Evolutionary conservation across 148 eudicot genomes (phyloP), one percentile per base, ranked within the genome.

Genomic region (Diospyros kaki): DNA sequence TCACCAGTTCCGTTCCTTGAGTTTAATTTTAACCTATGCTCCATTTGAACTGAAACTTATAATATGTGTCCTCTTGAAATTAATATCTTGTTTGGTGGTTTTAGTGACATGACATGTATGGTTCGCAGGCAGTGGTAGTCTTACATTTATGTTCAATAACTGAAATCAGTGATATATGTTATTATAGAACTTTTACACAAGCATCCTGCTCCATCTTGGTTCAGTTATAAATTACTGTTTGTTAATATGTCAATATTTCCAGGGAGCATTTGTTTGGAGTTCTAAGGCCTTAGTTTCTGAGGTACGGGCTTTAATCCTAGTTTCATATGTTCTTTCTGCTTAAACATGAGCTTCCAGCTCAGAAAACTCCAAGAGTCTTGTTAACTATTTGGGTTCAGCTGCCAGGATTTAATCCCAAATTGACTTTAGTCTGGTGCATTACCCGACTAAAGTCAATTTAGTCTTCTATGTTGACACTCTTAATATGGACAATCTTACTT

Each of bases 241-340:
- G 28, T 62, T 77, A 60, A 61, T 69, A 48, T 68, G 1, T 66
- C 71, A 58, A 73, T 59, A 54, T 54, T 77, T 81, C 44, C 87
- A 95, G 99, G 99, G 99, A 81, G 99, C 99, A 51, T 92, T 84
- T 81, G 78, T 95, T 82, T 95, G 99, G 99, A 92, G 94, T 83
- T 84, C 90, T 81, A 92, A 87, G 84, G 94, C 97, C 73, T 84
- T 95, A 80, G 91, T 95, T 80, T 76, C 96, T 67, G 99, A 95
- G 96, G 99, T 95, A 84, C 68, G 81, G 28, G 53, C 9, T 18
- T 74, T 48, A 48, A 58, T 48, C 66, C 53, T 51, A 70, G 66
- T 48, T 51, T 52, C 64, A 15, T 58, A 15, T 42, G 48, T 11
- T 48, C 64, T 41, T 42, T 65, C 18, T 56, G 44, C 45, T 48